phyloP scores from a whole-genome alignment of 2,329 filamentous ascomycete species.

The Ophiostoma perfectum region DNA sequence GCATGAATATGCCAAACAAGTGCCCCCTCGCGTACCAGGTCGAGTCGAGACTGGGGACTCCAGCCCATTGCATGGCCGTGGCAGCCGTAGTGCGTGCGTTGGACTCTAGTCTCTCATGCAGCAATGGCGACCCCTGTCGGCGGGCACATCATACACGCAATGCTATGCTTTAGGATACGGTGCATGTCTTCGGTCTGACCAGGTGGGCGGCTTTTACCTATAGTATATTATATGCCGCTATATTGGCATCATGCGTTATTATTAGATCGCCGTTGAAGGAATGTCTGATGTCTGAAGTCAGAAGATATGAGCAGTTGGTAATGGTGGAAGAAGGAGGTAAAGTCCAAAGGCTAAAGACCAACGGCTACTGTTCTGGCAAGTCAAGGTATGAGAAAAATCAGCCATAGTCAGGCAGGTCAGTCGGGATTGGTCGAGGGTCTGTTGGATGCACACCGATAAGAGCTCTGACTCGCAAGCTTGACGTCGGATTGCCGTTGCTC shows the following conservation, averaged over 20 bases:
- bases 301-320: background rate
- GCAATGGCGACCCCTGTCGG: conserved; percentile 5
- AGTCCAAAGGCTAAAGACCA: background rate
- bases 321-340: background rate
- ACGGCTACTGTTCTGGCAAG: background rate
- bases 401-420: background rate
- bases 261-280: background rate
- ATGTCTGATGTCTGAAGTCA: background rate
- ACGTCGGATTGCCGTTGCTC: background rate
- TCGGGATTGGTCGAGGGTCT: background rate
- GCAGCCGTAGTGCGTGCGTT: background rate
- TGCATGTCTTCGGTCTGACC: background rate
- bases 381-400: background rate
- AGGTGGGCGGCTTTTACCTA: background rate
- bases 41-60: too few species aligned
- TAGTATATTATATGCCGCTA: background rate
- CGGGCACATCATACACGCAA: background rate
- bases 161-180: background rate
- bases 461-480: background rate
- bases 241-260: background rate
- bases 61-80: background rate
- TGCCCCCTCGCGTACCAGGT: background rate
- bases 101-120: conserved; percentile 1
- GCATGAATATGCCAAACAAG: background rate
- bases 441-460: background rate